Percentiles rank a stretch among this genome's conserved stretches.
Conservation (phyloP, 352 stramenopile species). For the Thraustochytrium striatum region DNA sequence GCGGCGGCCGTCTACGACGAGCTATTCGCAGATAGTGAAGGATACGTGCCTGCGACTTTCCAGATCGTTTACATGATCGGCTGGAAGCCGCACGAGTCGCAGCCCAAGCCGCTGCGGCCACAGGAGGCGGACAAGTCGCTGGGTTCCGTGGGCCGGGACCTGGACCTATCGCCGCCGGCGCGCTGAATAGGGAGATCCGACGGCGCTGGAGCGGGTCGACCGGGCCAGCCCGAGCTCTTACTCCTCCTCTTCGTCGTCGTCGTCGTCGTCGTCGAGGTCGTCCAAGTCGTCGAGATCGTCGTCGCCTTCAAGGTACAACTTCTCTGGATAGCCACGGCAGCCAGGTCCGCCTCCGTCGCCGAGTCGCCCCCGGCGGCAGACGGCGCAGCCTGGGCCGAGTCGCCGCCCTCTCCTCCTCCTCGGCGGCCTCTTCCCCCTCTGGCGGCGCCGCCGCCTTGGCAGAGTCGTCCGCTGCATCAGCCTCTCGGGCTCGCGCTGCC, state of each 20-base stretch:
- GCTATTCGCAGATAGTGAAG: slow-evolving; percentile 56
- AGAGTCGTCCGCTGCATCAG: no score
- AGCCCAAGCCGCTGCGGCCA: slow-evolving; percentile 81
- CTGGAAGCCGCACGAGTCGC: slow-evolving; percentile 89
- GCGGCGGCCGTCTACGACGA: slow-evolving; percentile 88
- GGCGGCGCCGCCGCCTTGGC: no score
- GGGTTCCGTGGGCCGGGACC: background rate
- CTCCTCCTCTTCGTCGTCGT: slow-evolving; percentile 47
- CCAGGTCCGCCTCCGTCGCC: background rate
- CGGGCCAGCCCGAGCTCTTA: background rate
- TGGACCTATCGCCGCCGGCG: background rate
- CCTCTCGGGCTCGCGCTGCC: no score
- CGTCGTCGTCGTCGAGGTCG: slow-evolving; percentile 39
- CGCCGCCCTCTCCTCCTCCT: slow-evolving; percentile 45
- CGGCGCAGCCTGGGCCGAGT: background rate
- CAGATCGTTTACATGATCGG: slow-evolving; percentile 97
- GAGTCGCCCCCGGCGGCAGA: background rate
- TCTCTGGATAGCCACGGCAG: slow-evolving; percentile 41
- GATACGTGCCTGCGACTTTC: slow-evolving; percentile 84
- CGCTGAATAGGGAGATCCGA: no score
- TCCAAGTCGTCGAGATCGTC: slow-evolving; percentile 45
- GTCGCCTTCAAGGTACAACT: slow-evolving; percentile 50
- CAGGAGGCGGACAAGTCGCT: background rate
- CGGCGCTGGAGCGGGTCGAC: background rate
- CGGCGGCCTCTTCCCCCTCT: slow-evolving; percentile 64